Evolutionary conservation across 176 grass and related monocot species (phyloP), one percentile per base, ranked within the genome.

Genomic region (Aegilops bicornis): DNA sequence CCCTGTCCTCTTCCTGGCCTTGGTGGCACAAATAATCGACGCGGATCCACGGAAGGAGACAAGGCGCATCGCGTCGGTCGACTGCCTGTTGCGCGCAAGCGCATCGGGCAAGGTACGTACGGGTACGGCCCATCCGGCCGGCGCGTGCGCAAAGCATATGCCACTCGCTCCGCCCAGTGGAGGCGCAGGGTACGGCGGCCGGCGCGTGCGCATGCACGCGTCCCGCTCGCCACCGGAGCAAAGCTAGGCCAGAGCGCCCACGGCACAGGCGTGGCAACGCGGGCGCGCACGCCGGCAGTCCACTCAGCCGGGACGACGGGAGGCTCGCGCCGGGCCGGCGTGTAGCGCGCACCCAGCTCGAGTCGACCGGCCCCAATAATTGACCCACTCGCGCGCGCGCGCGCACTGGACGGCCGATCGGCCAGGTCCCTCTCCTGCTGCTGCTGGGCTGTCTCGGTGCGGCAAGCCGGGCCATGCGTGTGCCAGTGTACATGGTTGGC

Each of bases 121-220:
- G 31, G 66, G 65, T 60, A 14, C 29, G 32, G 3, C 2, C 1
- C 6, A 7, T 68, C 30, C 39, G n/a, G 36, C 39, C 70, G 39
- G 71, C n/a, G 70, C 39, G 70, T 73, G 70, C 12, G 68, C 33
- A 36, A 15, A 13, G 69, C 37, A 23, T 24, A 25, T 73, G 71
- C 42, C 56, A 59, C 56, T 22, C 56, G 19, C 56, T 0, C 0
- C 56, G 19, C 56, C 62, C 25, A 64, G 62, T 72, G 69, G 69
- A 42, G 36, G 69, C 69, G 36, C 64, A 67, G 29, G 22, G 71
- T 47, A 74, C 71, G 71, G 40, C 40, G 71, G 70, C 70, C 70
- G 69, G 69, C 70, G 69, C 69, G 33, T 70, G 33, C 67, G 33
- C 13, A 33, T 61, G 58, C 58, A 61, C 22, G 58, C 59, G 59